phyloP scores from a whole-genome alignment of 371 early-diverging fungal species.

The Dentiscutata heterogama region DNA sequence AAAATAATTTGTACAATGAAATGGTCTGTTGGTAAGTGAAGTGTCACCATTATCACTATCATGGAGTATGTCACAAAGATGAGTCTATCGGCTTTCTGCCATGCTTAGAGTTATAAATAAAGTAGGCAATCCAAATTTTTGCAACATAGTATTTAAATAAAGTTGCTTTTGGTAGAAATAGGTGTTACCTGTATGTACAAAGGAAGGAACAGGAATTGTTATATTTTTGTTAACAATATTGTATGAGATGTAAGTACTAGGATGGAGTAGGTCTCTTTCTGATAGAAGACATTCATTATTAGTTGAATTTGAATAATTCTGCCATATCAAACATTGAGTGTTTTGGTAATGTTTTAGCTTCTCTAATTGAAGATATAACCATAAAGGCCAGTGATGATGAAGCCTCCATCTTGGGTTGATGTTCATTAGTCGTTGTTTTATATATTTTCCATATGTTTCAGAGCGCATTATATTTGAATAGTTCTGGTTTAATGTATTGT shows the following conservation, averaged over 20 bases:
- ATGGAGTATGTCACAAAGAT: background rate
- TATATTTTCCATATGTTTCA: conserved; percentile 27
- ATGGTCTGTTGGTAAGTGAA: conserved; percentile 7
- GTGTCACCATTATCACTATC: conserved; percentile 14
- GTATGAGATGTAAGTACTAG: background rate
- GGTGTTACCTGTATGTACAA: conserved; percentile 13
- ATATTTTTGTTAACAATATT: background rate
- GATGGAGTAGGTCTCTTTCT: background rate
- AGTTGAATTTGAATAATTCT: background rate
- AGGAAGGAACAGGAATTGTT: background rate
- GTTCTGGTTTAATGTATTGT: background rate
- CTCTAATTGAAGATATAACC: conserved; percentile 14
- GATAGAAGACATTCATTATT: background rate
- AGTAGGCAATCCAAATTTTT: background rate
- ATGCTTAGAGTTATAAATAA: conserved; percentile 13
- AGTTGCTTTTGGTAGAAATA: conserved; percentile 15
- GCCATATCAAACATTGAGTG: background rate
- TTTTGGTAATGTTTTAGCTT: conserved; percentile 1
- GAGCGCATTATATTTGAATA: background rate
- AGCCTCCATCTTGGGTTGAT: background rate
- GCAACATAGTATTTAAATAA: conserved; percentile 6
- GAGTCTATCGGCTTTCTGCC: conserved; percentile 2
- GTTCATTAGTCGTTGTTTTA: background rate
- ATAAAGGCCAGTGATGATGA: background rate
- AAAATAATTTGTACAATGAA: conserved; percentile 7